phyloP scores from a whole-genome alignment of 768 basidiomycete genomes.

The Kwoniella europaea region DNA sequence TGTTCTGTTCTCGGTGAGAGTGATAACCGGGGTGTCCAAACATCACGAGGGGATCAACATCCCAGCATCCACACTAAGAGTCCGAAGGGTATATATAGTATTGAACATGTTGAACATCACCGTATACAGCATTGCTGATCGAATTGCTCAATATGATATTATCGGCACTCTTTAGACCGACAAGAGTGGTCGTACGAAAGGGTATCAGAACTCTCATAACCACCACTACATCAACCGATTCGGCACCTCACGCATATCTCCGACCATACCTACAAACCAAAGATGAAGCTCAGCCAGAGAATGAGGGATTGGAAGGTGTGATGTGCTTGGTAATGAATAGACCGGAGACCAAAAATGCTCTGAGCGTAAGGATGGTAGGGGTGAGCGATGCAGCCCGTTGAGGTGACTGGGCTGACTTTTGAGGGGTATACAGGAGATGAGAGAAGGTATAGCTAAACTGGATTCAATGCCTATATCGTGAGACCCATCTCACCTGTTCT shows the following conservation, averaged over 20 bases:
- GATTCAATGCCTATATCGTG: constrained; percentile 59
- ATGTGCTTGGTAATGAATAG: constrained; percentile 77
- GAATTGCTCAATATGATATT: not conserved
- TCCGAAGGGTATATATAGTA: not conserved
- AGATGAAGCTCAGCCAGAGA: constrained; percentile 34
- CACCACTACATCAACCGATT: constrained; percentile 2
- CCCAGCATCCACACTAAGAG: not conserved
- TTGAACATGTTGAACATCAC: not conserved
- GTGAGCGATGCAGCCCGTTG: constrained; percentile 58
- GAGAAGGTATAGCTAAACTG: constrained; percentile 69
- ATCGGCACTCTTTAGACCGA: not conserved
- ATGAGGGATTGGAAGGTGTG: constrained; percentile 64
- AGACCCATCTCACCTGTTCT: not conserved
- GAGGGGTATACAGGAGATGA: constrained; percentile 66
- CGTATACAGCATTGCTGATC: not conserved
- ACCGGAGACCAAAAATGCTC: constrained; percentile 84
- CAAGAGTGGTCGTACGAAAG: too few species aligned
- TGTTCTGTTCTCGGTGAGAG: not conserved
- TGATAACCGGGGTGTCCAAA: constrained; percentile 8
- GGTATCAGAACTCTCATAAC: not conserved
- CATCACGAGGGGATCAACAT: not conserved
- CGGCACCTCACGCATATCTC: constrained; percentile 39
- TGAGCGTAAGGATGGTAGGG: constrained; percentile 73
- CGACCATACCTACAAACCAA: constrained; percentile 32
- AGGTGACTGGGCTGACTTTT: constrained; percentile 21